phyloP scores from a whole-genome alignment of 345 rosid genomes.

The Geranium rotundifolium region DNA sequence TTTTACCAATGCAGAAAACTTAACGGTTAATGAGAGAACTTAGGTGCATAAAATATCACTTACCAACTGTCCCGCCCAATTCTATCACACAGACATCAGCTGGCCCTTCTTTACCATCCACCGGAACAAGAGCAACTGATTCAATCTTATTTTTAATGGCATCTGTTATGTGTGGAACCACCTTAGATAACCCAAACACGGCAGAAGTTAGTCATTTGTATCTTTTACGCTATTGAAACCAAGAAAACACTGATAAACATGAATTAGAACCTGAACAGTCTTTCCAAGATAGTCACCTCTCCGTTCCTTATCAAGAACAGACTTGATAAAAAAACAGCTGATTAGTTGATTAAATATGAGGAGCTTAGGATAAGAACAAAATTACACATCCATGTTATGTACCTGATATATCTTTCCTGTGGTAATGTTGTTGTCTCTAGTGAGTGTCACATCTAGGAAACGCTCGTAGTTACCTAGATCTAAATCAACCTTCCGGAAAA shows the following conservation, averaged over 20 bases:
- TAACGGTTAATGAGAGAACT: slow-evolving; percentile 4
- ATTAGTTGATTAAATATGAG: background rate
- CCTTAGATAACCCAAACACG: slow-evolving; percentile 30
- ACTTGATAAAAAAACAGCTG: slow-evolving; percentile 25
- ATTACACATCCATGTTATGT: background rate
- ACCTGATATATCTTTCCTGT: slow-evolving; percentile 91
- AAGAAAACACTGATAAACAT: background rate
- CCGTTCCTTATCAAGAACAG: slow-evolving; percentile 88
- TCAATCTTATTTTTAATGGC: slow-evolving; percentile 90
- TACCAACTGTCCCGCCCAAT: slow-evolving; percentile 98
- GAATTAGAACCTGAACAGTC: slow-evolving; percentile 73
- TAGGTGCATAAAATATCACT: slow-evolving; percentile 12
- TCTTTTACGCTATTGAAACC: background rate
- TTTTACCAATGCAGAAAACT: background rate
- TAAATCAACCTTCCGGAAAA: slow-evolving; percentile 51
- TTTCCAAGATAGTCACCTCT: slow-evolving; percentile 92
- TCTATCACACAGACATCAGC: slow-evolving; percentile 96
- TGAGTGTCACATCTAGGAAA: slow-evolving; percentile 56
- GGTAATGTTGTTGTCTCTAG: slow-evolving; percentile 68
- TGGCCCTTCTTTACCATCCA: slow-evolving; percentile 81
- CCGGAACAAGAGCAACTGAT: slow-evolving; percentile 60
- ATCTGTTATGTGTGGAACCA: slow-evolving; percentile 93
- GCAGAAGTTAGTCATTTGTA: background rate
- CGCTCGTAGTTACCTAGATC: slow-evolving; percentile 88
- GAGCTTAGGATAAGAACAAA: background rate